Base-by-base conservation (phyloP, 371 early-diverging fungal genomes). In the Vittaforma corneae region DNA sequence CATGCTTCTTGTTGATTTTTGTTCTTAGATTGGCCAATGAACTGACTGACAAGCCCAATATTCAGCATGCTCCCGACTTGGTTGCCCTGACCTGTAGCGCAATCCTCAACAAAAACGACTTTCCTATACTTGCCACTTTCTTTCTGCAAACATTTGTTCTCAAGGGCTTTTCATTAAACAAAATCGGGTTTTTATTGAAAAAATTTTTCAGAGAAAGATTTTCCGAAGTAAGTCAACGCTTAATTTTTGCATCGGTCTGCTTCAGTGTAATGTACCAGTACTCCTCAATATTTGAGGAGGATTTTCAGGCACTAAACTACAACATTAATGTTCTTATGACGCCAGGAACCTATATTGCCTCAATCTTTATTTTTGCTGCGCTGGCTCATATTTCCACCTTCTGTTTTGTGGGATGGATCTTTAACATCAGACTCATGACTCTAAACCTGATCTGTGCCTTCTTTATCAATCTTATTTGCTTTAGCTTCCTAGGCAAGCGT, bases 281-380 rank as follows among this genome's bases (percentile, higher is more conserved):
- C 18, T 6, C 14, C 6, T 9, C 37, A 18, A 9, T 55, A 22
- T 34, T 55, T 14, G 55, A 55, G 42, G 37, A n/a, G 37, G 55
- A 55, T 6, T 14, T 6, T 29, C 14, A 18, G n/a, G 6, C 30
- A 11, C 9, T 55, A 16, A 9, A n/a, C 6, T 55, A 11, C 18
- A 37, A 55, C 20, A 55, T 28, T 11, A 55, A 55, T 28, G 28
- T 6, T 6, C 5, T 55, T 5, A 37, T 55, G 20, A 38, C 55
- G 6, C 55, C 55, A 14, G 55, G 55, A 14, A 55, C 55, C 6
- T 55, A 64, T 62, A 57, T 57, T 9, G 9, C 24, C 14, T 9
- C 50, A 28, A 50, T 24, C 11, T 24, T 50, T 16, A 50, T 50
- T 16, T 50, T 11, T 24, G 11, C 24, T 32, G 50, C 9, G 18